Evolutionary conservation across 2,329 filamentous ascomycete species (phyloP).

Genomic region (Claviceps sp.): DNA sequence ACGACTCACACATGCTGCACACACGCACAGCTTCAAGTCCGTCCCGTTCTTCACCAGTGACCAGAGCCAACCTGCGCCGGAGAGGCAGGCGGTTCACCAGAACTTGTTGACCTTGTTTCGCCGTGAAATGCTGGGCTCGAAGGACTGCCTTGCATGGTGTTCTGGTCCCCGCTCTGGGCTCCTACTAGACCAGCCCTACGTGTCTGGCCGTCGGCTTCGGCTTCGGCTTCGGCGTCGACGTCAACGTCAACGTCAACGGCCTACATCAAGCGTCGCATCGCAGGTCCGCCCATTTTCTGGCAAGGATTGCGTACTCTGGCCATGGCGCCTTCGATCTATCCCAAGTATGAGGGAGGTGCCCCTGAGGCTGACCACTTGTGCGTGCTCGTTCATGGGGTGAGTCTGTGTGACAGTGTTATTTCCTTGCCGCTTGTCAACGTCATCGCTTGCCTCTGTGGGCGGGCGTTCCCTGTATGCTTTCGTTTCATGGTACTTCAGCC

Average conservation of each 20-base stretch:
- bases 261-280: constrained; percentile 5
- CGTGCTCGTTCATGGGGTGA: constrained; percentile 64
- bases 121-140: constrained; percentile 3
- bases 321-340: constrained; percentile 7
- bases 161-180: constrained; percentile 6
- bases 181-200: constrained; percentile 5
- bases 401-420: constrained; percentile 13
- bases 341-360: constrained; percentile 33
- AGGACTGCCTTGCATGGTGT: constrained; percentile 6
- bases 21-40: too few species aligned
- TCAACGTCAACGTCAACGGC: constrained; percentile 9
- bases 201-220: constrained; percentile 1
- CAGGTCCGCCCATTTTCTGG: constrained; percentile 1
- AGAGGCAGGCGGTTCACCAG: background rate
- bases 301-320: constrained; percentile 2
- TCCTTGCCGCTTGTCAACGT: background rate
- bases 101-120: background rate
- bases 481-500: background rate
- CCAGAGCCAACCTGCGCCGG: background rate
- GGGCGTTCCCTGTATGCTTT: background rate
- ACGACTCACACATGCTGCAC: background rate
- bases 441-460: background rate
- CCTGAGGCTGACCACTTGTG: constrained; percentile 54
- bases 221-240: background rate
- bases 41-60: background rate